Evolutionary conservation across 257 asterid genomes (phyloP).

Genomic region (Nicotiana knightiana): DNA sequence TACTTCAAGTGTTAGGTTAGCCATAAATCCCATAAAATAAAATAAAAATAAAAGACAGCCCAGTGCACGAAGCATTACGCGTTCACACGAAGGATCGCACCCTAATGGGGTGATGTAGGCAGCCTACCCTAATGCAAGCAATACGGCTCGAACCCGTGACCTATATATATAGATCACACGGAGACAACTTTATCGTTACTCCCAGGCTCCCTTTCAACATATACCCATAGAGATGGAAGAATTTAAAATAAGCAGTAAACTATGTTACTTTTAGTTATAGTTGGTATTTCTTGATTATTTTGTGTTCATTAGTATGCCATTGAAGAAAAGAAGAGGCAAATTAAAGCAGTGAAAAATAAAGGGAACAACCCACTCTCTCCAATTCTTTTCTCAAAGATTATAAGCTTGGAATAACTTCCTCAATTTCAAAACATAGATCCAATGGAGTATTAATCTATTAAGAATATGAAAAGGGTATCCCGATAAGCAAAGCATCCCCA

Average conservation of each 20-base stretch:
- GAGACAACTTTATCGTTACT: too few relatives aligned
- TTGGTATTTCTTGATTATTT: background rate
- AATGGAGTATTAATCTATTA: too few relatives aligned
- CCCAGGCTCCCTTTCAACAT: background rate
- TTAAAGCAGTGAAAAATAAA: background rate
- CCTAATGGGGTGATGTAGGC: too few relatives aligned
- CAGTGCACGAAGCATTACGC: too few relatives aligned
- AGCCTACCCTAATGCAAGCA: too few relatives aligned
- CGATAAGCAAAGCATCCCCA: rapidly evolving
- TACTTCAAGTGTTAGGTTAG: background rate
- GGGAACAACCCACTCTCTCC: background rate
- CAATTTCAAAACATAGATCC: background rate
- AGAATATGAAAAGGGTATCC: too few relatives aligned
- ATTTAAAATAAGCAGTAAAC: background rate
- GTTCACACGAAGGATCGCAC: too few relatives aligned
- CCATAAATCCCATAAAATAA: background rate
- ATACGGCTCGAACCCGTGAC: too few relatives aligned
- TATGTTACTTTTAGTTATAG: background rate
- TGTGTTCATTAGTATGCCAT: background rate
- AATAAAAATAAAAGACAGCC: too few relatives aligned
- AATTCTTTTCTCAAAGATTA: background rate
- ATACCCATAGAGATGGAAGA: background rate
- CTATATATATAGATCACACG: too few relatives aligned
- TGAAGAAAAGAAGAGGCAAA: background rate
- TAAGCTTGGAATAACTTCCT: background rate